Evolutionary conservation across 805 yeast genomes (phyloP), one percentile per base, ranked within the genome.

Genomic region (Candida palmyrensis): DNA sequence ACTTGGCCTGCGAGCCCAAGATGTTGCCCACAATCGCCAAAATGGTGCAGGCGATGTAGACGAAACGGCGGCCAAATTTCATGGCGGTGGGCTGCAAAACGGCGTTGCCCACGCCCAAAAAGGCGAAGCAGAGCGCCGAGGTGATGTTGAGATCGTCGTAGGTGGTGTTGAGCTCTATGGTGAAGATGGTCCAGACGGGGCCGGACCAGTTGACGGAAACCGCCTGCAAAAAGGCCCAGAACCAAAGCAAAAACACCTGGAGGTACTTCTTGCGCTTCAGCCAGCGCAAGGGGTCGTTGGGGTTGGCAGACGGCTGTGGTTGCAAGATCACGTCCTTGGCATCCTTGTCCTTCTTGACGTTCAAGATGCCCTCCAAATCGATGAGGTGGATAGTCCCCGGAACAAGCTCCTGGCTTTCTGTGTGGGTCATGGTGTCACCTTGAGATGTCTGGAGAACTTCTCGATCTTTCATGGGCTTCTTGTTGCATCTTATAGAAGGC

Each of bases 351-450:
- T 53, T 51, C 25, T 51, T 55, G 14, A 55, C 62, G 28, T 51
- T 39, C 21, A 53, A 42, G 26, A 36, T 42, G 6, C 61, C 66
- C 24, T 59, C 64, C 10, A 61, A 15, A 42, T 71, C 78, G 25
- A 75, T 71, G 20, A 75, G 55, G 33, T 68, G 71, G 13, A 68
- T 53, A 6, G 77, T 71, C 7, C 80, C 80, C 4, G 79, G 79
- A 16, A 73, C 57, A 14, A 59, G 56, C 4, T 58, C 59, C 35
- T 47, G 20, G 27, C n/a, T n/a, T n/a, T n/a, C n/a, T n/a, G n/a
- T n/a, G n/a, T n/a, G n/a, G n/a, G n/a, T n/a, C n/a, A n/a, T n/a
- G n/a, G n/a, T n/a, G n/a, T n/a, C n/a, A n/a, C n/a, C n/a, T n/a
- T n/a, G n/a, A n/a, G n/a, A n/a, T n/a, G n/a, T n/a, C n/a, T n/a